phyloP scores from a whole-genome alignment of 768 basidiomycete species.

The Agrocybe praecox region DNA sequence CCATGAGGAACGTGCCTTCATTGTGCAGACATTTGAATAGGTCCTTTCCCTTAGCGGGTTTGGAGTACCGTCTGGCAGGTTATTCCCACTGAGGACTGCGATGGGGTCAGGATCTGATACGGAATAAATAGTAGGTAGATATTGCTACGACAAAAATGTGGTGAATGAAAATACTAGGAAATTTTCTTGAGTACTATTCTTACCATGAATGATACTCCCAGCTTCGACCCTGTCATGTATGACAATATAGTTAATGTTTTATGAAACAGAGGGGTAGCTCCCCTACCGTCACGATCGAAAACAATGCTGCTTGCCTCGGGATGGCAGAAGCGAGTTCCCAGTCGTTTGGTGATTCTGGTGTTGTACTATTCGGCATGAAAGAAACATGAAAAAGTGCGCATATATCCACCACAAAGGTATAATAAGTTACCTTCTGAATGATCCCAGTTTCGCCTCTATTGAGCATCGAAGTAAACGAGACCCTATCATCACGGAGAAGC shows the following conservation, averaged over 20 bases:
- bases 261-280: background rate
- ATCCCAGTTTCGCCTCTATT: slow-evolving; percentile 52
- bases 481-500: slow-evolving; percentile 69
- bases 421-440: slow-evolving; percentile 48
- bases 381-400: background rate
- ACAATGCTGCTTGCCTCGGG: slow-evolving; percentile 71
- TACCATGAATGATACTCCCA: slow-evolving; percentile 73
- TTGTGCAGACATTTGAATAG: slow-evolving; percentile 76
- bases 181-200: slow-evolving; percentile 22
- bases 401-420: background rate
- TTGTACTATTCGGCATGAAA: slow-evolving; percentile 33
- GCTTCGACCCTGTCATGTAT: slow-evolving; percentile 56
- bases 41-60: slow-evolving; percentile 47
- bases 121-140: slow-evolving; percentile 70
- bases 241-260: too few relatives aligned
- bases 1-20: slow-evolving; percentile 60
- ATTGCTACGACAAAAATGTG: slow-evolving; percentile 45
- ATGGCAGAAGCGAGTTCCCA: slow-evolving; percentile 41
- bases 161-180: too few relatives aligned
- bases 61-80: slow-evolving; percentile 56
- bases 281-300: slow-evolving; percentile 69
- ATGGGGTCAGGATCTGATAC: slow-evolving; percentile 69
- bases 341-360: slow-evolving; percentile 44
- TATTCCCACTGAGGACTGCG: slow-evolving; percentile 64
- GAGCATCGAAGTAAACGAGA: slow-evolving; percentile 65